These are phyloP conservation scores for Calonectria henricotiae DNA, from an alignment of 2,329 filamentous ascomycete genomes.

Conservation along the genomic window DNA sequence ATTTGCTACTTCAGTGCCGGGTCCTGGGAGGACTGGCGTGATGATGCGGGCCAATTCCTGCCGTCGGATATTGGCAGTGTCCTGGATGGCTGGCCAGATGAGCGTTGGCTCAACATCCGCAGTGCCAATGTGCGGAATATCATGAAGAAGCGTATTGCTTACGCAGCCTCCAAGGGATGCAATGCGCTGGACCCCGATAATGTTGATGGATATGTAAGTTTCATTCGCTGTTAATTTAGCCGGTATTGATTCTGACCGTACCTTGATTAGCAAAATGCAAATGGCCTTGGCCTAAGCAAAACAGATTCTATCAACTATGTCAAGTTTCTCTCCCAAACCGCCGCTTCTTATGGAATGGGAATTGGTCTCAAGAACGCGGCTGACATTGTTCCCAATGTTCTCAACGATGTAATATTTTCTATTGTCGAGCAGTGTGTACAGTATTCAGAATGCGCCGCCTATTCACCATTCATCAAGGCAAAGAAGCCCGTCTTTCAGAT, in stretches of 20 bases:
- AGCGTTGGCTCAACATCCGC: conserved; percentile 77
- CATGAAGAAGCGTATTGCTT: conserved; percentile 74
- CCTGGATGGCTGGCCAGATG: conserved; percentile 77
- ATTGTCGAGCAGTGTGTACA: conserved; percentile 81
- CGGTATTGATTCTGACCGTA: background rate
- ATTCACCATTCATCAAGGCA: conserved; percentile 71
- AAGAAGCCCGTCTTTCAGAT: conserved; percentile 82
- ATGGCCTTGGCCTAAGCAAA: conserved; percentile 73
- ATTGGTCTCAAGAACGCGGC: conserved; percentile 80
- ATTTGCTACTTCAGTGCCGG: conserved; percentile 86
- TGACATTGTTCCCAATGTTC: conserved; percentile 68
- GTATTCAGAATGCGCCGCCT: conserved; percentile 73
- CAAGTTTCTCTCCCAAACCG: conserved; percentile 72
- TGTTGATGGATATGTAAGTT: conserved; percentile 75
- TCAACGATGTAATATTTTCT: conserved; percentile 73
- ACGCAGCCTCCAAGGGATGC: conserved; percentile 75
- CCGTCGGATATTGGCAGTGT: conserved; percentile 71
- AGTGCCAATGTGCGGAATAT: conserved; percentile 75
- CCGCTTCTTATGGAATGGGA: conserved; percentile 70
- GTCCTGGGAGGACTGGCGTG: conserved; percentile 76
- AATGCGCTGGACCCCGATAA: conserved; percentile 82
- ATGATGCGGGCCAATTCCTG: conserved; percentile 72
- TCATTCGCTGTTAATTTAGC: background rate
- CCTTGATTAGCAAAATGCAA: conserved; percentile 68
- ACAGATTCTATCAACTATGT: conserved; percentile 74